Percentiles rank a stretch among this genome's conserved stretches.
phyloP scores from a whole-genome alignment of 225 moss, liverwort and hornwort species.

The Polytrichum formosum region DNA sequence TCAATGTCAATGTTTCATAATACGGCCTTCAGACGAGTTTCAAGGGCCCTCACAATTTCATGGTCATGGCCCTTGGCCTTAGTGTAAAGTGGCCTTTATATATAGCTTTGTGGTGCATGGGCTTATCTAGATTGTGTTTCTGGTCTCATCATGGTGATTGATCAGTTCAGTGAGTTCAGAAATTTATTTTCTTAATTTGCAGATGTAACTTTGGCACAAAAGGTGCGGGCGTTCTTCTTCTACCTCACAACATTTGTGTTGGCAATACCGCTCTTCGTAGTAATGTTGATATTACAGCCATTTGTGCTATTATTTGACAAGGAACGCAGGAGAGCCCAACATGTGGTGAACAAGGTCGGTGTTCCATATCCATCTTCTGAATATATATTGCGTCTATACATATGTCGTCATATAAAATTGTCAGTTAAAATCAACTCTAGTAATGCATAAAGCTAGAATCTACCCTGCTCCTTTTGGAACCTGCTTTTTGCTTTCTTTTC shows the following conservation, averaged over 20 bases:
- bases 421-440: no score
- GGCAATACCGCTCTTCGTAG: conserved; percentile 73
- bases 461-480: no score
- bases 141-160: background rate
- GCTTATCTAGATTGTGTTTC: conserved; percentile 1
- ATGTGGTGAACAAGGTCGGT: conserved; percentile 66
- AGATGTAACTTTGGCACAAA: conserved; percentile 71
- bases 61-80: background rate
- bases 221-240: conserved; percentile 71
- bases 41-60: background rate
- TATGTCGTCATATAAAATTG: no score
- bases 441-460: no score
- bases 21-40: no score
- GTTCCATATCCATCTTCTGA: background rate
- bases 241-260: conserved; percentile 67
- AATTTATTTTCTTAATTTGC: conserved; percentile 26
- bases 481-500: no score
- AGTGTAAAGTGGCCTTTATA: background rate
- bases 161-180: background rate
- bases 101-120: background rate
- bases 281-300: conserved; percentile 81
- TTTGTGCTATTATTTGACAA: conserved; percentile 86
- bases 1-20: no score
- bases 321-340: conserved; percentile 78
- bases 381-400: no score